Evolutionary conservation across 2,329 filamentous ascomycete species (phyloP).

Genomic region (Hymenoscyphus infarciens): DNA sequence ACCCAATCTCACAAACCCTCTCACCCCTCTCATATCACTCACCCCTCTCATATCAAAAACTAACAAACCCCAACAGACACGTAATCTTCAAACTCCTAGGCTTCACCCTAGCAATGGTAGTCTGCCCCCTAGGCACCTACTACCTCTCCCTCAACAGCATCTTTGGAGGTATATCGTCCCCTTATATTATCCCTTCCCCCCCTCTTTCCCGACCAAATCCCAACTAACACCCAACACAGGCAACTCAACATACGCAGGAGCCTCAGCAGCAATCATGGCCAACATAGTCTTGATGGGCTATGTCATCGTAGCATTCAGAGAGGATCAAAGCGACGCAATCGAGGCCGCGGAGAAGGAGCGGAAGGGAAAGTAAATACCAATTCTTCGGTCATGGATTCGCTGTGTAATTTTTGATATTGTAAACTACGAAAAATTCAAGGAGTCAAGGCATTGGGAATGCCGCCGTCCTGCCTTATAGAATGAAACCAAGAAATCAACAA

Average conservation of each 20-base stretch:
- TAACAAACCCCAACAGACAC: slow-evolving; percentile 46
- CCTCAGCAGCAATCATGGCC: slow-evolving; percentile 79
- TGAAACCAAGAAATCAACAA: too few species aligned
- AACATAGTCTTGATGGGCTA: slow-evolving; percentile 91
- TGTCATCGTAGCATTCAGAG: slow-evolving; percentile 83
- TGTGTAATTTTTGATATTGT: neutral
- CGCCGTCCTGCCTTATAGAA: too few species aligned
- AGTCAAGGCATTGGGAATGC: neutral
- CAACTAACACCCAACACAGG: slow-evolving; percentile 47
- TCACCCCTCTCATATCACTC: too few species aligned
- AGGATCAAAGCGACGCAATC: slow-evolving; percentile 57
- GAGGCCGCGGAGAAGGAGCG: slow-evolving; percentile 45
- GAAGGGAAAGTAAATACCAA: slow-evolving; percentile 11
- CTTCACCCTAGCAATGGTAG: slow-evolving; percentile 90
- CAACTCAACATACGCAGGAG: slow-evolving; percentile 84
- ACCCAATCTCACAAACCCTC: neutral
- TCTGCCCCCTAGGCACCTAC: slow-evolving; percentile 82
- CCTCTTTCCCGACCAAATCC: too few species aligned
- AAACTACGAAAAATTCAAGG: neutral
- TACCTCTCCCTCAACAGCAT: slow-evolving; percentile 74
- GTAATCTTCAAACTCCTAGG: slow-evolving; percentile 87
- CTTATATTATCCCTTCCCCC: too few species aligned
- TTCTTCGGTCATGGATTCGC: neutral
- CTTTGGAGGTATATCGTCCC: slow-evolving; percentile 71
- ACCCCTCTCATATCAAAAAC: slow-evolving; percentile 18